Evolutionary conservation across 2,329 filamentous ascomycete genomes (phyloP).

Genomic region (Setomelanomma holmii): DNA sequence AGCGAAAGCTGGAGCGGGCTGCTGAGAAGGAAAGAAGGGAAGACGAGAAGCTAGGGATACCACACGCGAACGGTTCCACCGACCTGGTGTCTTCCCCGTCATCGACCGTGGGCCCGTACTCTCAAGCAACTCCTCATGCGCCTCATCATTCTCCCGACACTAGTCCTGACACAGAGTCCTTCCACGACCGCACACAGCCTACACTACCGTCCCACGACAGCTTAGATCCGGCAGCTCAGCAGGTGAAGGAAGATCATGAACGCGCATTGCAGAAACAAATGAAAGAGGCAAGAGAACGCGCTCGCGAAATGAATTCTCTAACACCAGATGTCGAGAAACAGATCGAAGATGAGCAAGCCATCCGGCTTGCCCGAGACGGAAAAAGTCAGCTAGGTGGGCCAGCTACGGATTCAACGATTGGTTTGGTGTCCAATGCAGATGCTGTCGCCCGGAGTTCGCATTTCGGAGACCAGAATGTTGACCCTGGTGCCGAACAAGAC

Average conservation of each 20-base stretch:
- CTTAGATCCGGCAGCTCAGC: conserved; percentile 46
- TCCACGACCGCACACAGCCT: conserved; percentile 45
- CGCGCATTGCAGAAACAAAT: conserved; percentile 58
- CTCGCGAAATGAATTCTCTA: conserved; percentile 53
- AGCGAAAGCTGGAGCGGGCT: conserved; percentile 47
- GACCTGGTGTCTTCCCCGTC: conserved; percentile 59
- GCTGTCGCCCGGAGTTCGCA: conserved; percentile 18
- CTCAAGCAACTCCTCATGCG: conserved; percentile 73
- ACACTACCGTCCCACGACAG: conserved; percentile 39
- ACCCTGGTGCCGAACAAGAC: conserved; percentile 19
- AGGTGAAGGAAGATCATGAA: conserved; percentile 62
- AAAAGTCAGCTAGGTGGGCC: conserved; percentile 35
- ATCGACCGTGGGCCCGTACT: conserved; percentile 74
- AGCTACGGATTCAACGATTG: conserved; percentile 12
- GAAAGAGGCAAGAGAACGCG: conserved; percentile 52
- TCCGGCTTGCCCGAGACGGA: conserved; percentile 44
- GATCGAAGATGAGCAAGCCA: conserved; percentile 61
- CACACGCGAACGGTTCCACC: conserved; percentile 27
- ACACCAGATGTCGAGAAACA: conserved; percentile 67
- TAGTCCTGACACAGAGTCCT: conserved; percentile 70
- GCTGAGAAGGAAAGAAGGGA: conserved; percentile 49
- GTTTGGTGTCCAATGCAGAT: conserved; percentile 35
- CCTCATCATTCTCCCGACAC: conserved; percentile 75
- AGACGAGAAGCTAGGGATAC: conserved; percentile 42
- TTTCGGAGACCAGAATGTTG: conserved; percentile 13